phyloP scores from a whole-genome alignment of 805 yeast species.

The Cyberlindnera euphorbiae region DNA sequence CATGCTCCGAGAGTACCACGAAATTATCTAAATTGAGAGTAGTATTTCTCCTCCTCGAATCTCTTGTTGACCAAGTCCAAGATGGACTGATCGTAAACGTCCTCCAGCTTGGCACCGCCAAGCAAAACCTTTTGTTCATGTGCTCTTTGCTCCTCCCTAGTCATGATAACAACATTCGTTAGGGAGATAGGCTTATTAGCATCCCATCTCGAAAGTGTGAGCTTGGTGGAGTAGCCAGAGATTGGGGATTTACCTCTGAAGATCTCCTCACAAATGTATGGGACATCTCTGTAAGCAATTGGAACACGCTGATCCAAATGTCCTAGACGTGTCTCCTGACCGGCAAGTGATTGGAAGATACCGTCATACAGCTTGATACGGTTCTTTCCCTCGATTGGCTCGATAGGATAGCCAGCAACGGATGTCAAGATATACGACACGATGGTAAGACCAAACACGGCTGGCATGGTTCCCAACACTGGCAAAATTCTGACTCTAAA shows the following conservation, averaged over 20 bases:
- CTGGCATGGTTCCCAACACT: slow-evolving; percentile 95
- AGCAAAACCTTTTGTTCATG: slow-evolving; percentile 76
- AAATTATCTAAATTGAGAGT: slow-evolving; percentile 48
- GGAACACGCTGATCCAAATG: slow-evolving; percentile 72
- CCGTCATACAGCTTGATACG: slow-evolving; percentile 83
- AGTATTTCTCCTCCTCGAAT: slow-evolving; percentile 71
- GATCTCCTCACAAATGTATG: slow-evolving; percentile 84
- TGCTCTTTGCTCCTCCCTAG: slow-evolving; percentile 75
- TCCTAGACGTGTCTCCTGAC: slow-evolving; percentile 80
- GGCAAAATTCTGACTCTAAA: slow-evolving; percentile 94
- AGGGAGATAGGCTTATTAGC: slow-evolving; percentile 56
- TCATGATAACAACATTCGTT: slow-evolving; percentile 83
- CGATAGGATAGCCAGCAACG: slow-evolving; percentile 85
- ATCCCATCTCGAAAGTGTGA: slow-evolving; percentile 84
- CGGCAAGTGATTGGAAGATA: slow-evolving; percentile 75
- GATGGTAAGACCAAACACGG: slow-evolving; percentile 86
- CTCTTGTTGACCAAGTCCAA: slow-evolving; percentile 54
- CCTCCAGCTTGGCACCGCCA: slow-evolving; percentile 58
- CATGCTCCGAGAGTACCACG: too few relatives aligned
- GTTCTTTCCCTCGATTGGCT: slow-evolving; percentile 87
- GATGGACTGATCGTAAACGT: slow-evolving; percentile 60
- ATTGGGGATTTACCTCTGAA: slow-evolving; percentile 90
- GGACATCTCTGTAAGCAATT: slow-evolving; percentile 64
- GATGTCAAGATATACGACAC: slow-evolving; percentile 78
- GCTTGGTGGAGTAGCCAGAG: slow-evolving; percentile 73